Evolutionary conservation across 495 filamentous ascomycete genomes (phyloP).

Genomic region (Aspergillus panamensis): DNA sequence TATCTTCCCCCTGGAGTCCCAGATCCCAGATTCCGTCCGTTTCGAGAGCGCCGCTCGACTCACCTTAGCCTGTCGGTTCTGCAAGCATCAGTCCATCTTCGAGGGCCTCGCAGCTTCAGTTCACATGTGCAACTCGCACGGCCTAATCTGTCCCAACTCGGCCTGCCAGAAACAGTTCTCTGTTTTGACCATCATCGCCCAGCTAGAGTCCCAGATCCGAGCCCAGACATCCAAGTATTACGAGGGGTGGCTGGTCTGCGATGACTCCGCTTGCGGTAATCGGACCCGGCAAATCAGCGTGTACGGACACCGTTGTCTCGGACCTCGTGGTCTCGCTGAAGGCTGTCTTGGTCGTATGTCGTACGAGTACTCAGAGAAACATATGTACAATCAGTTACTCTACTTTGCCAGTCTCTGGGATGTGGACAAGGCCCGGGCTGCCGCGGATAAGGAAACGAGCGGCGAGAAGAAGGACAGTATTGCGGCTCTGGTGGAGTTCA

Average conservation of each 20-base stretch:
- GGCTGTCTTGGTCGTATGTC: slow-evolving; percentile 86
- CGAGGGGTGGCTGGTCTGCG: slow-evolving; percentile 84
- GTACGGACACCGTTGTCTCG: slow-evolving; percentile 84
- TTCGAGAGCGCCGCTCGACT: slow-evolving; percentile 78
- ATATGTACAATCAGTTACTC: slow-evolving; percentile 88
- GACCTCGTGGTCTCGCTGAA: slow-evolving; percentile 72
- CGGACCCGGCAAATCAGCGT: slow-evolving; percentile 90
- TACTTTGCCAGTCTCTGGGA: slow-evolving; percentile 87
- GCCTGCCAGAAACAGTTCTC: slow-evolving; percentile 61
- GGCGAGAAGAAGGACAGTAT: slow-evolving; percentile 58
- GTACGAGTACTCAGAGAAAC: slow-evolving; percentile 84
- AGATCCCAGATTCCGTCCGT: slow-evolving; percentile 78
- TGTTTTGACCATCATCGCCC: slow-evolving; percentile 72
- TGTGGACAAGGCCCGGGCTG: slow-evolving; percentile 71
- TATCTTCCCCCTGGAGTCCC: slow-evolving; percentile 86
- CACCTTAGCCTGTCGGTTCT: slow-evolving; percentile 72
- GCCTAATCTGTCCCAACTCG: slow-evolving; percentile 64
- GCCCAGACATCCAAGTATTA: slow-evolving; percentile 79
- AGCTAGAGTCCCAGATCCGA: slow-evolving; percentile 81
- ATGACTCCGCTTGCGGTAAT: slow-evolving; percentile 80
- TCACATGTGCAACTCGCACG: slow-evolving; percentile 62
- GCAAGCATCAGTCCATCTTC: slow-evolving; percentile 67
- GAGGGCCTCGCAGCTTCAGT: slow-evolving; percentile 63
- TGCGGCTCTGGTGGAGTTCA: slow-evolving; percentile 70
- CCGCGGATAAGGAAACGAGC: slow-evolving; percentile 39